A percentile compares a stretch with the other conserved stretches of the same genome.
Evolutionary conservation across 2,329 filamentous ascomycete species (phyloP).

Genomic region (Catunica adiposa): DNA sequence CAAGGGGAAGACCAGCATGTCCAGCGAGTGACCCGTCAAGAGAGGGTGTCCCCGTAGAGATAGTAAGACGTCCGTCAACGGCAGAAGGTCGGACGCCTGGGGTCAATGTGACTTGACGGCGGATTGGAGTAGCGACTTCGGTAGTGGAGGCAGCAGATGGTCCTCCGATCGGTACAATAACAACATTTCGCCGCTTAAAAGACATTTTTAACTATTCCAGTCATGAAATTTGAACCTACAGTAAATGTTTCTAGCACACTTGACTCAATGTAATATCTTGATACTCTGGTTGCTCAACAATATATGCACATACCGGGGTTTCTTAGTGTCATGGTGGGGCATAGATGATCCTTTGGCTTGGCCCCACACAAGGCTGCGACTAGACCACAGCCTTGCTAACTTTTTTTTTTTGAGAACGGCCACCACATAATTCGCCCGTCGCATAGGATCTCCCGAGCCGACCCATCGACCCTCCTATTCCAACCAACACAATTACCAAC

Average conservation of each 20-base stretch:
- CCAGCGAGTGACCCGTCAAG: slow-evolving; percentile 74
- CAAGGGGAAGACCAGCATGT: slow-evolving; percentile 69
- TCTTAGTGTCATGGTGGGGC: slow-evolving; percentile 8
- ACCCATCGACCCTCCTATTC: not conserved
- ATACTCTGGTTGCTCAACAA: not conserved
- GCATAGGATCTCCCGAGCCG: not conserved
- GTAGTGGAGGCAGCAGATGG: slow-evolving; percentile 18
- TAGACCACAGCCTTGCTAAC: slow-evolving; percentile 2
- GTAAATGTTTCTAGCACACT: too few relatives aligned
- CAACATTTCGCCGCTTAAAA: slow-evolving; percentile 39
- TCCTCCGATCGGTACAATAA: slow-evolving; percentile 25
- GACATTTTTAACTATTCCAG: slow-evolving; percentile 37
- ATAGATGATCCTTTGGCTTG: not conserved
- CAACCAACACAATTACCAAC: not conserved
- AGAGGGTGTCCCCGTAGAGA: slow-evolving; percentile 77
- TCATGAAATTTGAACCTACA: too few relatives aligned
- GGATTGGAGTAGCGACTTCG: slow-evolving; percentile 22
- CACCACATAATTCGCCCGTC: not conserved
- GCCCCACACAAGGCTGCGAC: slow-evolving; percentile 12
- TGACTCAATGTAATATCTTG: too few relatives aligned
- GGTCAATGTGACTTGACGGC: not conserved
- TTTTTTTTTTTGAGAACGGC: slow-evolving; percentile 7
- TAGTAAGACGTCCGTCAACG: slow-evolving; percentile 71
- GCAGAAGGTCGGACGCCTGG: slow-evolving; percentile 63
- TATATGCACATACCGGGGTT: slow-evolving; percentile 1